Percentiles rank a stretch among this genome's conserved stretches.
phyloP scores from a whole-genome alignment of 2,329 filamentous ascomycete species.

The Pseudogymnoascus sp. region DNA sequence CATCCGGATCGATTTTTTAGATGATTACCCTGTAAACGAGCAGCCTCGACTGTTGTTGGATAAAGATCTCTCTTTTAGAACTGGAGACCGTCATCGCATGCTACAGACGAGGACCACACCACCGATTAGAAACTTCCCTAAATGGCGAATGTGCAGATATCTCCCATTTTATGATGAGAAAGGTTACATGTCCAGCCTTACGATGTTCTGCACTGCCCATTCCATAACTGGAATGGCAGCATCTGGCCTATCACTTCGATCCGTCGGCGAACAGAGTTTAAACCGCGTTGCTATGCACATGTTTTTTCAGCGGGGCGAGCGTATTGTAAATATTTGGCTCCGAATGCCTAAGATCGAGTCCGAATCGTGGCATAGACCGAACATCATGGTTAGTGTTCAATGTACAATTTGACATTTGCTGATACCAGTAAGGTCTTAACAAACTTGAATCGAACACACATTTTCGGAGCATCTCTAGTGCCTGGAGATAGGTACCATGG shows the following conservation, averaged over 20 bases:
- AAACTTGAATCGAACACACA: not conserved
- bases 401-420: not conserved
- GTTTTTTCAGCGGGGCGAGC: not conserved
- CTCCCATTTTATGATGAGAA: not conserved
- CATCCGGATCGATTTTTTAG: slow-evolving; percentile 3
- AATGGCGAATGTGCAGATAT: slow-evolving; percentile 6
- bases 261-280: not conserved
- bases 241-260: not conserved
- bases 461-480: not conserved
- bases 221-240: not conserved
- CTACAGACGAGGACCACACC: not conserved
- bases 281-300: not conserved
- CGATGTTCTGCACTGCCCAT: not conserved
- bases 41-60: not conserved
- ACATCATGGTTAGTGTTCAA: not conserved
- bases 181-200: not conserved
- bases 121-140: not conserved
- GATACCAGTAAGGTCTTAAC: not conserved
- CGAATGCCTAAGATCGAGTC: not conserved
- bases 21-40: not conserved
- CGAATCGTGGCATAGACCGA: not conserved
- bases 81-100: not conserved
- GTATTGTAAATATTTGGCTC: not conserved
- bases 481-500: not conserved
- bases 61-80: not conserved